Evolutionary conservation across 805 yeast genomes (phyloP).

Genomic region (Starmerella ratchasimensis): DNA sequence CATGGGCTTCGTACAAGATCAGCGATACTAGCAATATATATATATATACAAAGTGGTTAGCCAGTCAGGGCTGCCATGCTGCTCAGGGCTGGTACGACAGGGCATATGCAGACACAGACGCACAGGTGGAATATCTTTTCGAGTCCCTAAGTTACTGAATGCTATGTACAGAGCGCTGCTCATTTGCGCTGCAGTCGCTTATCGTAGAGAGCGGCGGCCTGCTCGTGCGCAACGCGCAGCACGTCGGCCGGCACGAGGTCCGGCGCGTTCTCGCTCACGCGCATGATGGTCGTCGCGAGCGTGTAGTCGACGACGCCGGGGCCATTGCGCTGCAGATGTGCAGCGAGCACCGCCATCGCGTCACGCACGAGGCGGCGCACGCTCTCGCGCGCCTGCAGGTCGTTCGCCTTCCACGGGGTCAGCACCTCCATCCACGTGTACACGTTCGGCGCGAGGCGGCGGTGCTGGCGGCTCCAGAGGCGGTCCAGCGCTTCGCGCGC

Average conservation of each 20-base stretch:
- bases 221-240: not conserved
- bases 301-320: constrained; percentile 17
- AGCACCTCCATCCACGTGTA: constrained; percentile 23
- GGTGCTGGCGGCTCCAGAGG: constrained; percentile 10
- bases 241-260: constrained; percentile 8
- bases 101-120: no score
- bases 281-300: constrained; percentile 10
- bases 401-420: constrained; percentile 5
- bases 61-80: no score
- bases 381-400: not conserved
- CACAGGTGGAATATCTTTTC: no score
- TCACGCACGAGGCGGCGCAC: constrained; percentile 6
- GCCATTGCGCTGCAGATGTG: constrained; percentile 1
- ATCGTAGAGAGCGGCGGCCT: constrained; percentile 6
- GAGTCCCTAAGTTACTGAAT: not conserved
- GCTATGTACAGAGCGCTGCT: no score
- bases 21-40: no score
- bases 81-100: no score
- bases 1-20: no score
- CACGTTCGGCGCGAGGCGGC: constrained; percentile 20
- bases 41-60: no score
- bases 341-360: constrained; percentile 5
- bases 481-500: constrained; percentile 18
- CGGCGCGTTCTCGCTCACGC: constrained; percentile 4
- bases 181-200: no score